Percentiles rank a stretch among this genome's conserved stretches.
phyloP scores from a whole-genome alignment of 139 green algal genomes.

The Coelastrella sp. region DNA sequence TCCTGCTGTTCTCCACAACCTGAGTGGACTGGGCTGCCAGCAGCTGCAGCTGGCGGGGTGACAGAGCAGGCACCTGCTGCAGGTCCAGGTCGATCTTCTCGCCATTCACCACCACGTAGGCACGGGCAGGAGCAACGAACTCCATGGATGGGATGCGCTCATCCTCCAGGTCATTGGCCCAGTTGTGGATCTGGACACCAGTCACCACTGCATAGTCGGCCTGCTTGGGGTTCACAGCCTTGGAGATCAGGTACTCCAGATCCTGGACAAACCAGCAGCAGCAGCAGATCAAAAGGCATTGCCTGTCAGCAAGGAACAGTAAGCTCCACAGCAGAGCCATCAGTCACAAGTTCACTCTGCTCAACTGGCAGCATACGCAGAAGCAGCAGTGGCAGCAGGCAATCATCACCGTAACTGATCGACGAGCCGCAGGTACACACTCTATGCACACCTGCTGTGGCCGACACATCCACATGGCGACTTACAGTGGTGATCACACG shows the following conservation, averaged over 20 bases:
- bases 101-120: conserved; percentile 84
- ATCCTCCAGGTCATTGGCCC: conserved; percentile 65
- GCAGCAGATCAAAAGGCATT: background rate
- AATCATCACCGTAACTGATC: background rate
- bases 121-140: conserved; percentile 73
- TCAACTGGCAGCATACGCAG: background rate
- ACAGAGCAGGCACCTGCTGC: conserved; percentile 52
- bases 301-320: background rate
- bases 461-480: background rate
- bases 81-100: conserved; percentile 81
- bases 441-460: background rate
- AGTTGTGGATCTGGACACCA: conserved; percentile 93
- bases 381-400: background rate
- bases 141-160: conserved; percentile 68
- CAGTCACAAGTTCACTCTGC: no score
- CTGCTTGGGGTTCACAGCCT: conserved; percentile 81
- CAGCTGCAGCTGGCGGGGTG: conserved; percentile 63
- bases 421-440: background rate
- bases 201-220: conserved; percentile 91
- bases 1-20: conserved; percentile 42
- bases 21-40: conserved; percentile 45
- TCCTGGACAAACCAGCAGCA: conserved; percentile 62
- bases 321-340: no score
- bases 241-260: conserved; percentile 88
- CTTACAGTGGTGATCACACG: conserved; percentile 81